These are phyloP conservation scores for Phytophthora citrophthora DNA, from an alignment of 352 stramenopile species.

Conservation along the genomic window DNA sequence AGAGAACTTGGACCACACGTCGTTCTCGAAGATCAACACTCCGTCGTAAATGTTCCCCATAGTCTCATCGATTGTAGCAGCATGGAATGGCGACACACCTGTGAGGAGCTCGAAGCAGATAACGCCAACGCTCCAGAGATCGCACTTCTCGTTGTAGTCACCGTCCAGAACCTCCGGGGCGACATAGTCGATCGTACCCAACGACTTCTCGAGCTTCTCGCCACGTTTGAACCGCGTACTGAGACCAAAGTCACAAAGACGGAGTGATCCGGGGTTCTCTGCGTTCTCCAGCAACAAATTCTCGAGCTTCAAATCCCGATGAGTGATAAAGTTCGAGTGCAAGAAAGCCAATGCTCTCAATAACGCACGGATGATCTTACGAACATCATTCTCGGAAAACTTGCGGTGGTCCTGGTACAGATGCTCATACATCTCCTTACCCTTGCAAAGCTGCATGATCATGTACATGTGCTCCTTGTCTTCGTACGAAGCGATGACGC, in stretches of 20 bases:
- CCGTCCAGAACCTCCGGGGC: slow-evolving; percentile 83
- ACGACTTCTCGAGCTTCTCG: slow-evolving; percentile 74
- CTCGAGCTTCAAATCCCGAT: slow-evolving; percentile 85
- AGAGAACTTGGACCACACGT: slow-evolving; percentile 71
- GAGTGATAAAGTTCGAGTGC: slow-evolving; percentile 84
- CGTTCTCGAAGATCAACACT: slow-evolving; percentile 73
- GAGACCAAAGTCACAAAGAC: slow-evolving; percentile 85
- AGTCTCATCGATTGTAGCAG: slow-evolving; percentile 70
- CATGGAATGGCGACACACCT: slow-evolving; percentile 74
- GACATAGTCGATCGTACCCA: slow-evolving; percentile 87
- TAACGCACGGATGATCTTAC: slow-evolving; percentile 65
- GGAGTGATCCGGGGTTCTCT: slow-evolving; percentile 62
- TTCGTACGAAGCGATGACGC: slow-evolving; percentile 79
- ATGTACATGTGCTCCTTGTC: slow-evolving; percentile 87
- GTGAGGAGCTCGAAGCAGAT: slow-evolving; percentile 82
- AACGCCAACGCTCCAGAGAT: slow-evolving; percentile 82
- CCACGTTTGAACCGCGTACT: slow-evolving; percentile 76
- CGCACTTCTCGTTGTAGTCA: slow-evolving; percentile 85
- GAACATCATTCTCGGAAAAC: slow-evolving; percentile 75
- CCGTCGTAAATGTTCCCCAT: slow-evolving; percentile 88
- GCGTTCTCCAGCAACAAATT: slow-evolving; percentile 83
- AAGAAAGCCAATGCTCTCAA: slow-evolving; percentile 71
- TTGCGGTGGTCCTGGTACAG: slow-evolving; percentile 68
- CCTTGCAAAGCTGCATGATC: slow-evolving; percentile 87
- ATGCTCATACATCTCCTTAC: slow-evolving; percentile 81